phyloP scores from a whole-genome alignment of 2,329 filamentous ascomycete species.

The Talaromyces sp. region DNA sequence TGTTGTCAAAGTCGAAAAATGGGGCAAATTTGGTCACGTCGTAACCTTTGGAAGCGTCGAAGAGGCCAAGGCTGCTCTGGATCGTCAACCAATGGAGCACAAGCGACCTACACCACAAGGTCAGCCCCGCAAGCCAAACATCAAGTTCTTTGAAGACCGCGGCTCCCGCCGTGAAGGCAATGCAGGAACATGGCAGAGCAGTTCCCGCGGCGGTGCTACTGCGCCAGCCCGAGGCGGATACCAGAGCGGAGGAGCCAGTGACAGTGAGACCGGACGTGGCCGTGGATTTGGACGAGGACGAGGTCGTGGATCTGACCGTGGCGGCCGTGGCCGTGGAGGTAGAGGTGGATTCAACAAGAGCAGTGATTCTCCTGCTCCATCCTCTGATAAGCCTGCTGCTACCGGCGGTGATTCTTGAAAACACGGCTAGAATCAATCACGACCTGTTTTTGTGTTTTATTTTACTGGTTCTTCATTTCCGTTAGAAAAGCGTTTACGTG shows the following conservation, averaged over 20 bases:
- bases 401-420: constrained; percentile 26
- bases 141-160: constrained; percentile 75
- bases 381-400: constrained; percentile 29
- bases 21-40: constrained; percentile 69
- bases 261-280: constrained; percentile 59
- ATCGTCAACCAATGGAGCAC: constrained; percentile 66
- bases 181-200: constrained; percentile 52
- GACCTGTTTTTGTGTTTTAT: constrained; percentile 5
- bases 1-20: constrained; percentile 65
- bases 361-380: constrained; percentile 31
- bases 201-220: constrained; percentile 59
- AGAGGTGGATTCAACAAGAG: constrained; percentile 43
- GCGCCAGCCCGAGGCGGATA: constrained; percentile 67
- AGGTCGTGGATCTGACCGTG: constrained; percentile 48
- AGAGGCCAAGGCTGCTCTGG: constrained; percentile 74
- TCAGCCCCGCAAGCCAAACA: constrained; percentile 71
- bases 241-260: constrained; percentile 75
- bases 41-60: constrained; percentile 76
- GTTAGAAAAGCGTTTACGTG: constrained; percentile 9
- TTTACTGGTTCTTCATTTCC: constrained; percentile 15
- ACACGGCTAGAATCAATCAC: background rate
- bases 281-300: constrained; percentile 54
- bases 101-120: constrained; percentile 64
- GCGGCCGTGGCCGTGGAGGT: constrained; percentile 53
- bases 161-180: constrained; percentile 42